Conservation (phyloP, 805 yeast genomes). For the Starmerella potacharoeniae region DNA sequence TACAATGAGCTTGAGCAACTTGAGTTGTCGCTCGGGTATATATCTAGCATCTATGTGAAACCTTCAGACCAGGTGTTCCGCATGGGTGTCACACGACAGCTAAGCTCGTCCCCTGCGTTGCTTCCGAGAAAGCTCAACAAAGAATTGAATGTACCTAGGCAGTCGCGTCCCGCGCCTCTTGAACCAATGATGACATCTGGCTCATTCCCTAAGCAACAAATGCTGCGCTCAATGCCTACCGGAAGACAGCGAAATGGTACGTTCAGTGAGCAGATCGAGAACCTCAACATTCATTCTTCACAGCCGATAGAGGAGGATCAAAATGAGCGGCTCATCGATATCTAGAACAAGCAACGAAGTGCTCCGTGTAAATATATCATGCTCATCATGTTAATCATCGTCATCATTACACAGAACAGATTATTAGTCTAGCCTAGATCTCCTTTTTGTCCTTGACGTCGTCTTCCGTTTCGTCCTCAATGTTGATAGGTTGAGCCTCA, state of each 20-base stretch:
- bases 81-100: constrained; percentile 22
- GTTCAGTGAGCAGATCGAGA: constrained; percentile 11
- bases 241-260: not conserved
- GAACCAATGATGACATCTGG: not conserved
- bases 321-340: constrained; percentile 21
- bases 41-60: constrained; percentile 74
- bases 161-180: not conserved
- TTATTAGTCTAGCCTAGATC: no score
- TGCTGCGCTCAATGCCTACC: not conserved
- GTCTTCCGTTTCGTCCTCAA: not conserved
- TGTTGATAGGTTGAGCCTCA: not conserved
- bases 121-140: constrained; percentile 17
- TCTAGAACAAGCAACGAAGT: constrained; percentile 1
- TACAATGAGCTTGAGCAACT: constrained; percentile 64
- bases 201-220: not conserved
- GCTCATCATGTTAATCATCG: no score
- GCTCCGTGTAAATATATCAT: no score
- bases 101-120: constrained; percentile 21
- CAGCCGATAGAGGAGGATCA: constrained; percentile 10
- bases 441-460: not conserved
- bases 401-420: no score
- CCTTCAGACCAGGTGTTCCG: constrained; percentile 77
- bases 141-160: not conserved
- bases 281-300: constrained; percentile 2
- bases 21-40: constrained; percentile 67